Evolutionary conservation across 1,284 basidiomycete genomes (phyloP).

Genomic region (Schizophyllum amplum): DNA sequence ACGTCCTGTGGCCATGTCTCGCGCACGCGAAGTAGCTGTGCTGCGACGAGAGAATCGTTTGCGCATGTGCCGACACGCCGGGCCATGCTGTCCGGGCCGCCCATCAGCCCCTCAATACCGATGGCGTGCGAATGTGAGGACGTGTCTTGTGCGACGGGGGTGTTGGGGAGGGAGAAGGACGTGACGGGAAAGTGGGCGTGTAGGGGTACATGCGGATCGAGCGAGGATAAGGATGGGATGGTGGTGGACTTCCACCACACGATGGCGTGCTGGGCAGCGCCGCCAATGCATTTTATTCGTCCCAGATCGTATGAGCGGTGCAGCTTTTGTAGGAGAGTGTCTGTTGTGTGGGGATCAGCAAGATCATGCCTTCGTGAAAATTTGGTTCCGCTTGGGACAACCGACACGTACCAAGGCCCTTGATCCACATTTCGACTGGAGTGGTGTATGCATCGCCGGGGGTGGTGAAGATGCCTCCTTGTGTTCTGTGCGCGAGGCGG

Average conservation of each 20-base stretch:
- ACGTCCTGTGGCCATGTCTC: constrained; percentile 66
- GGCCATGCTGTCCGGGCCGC: constrained; percentile 69
- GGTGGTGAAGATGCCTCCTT: constrained; percentile 77
- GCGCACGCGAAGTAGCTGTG: constrained; percentile 61
- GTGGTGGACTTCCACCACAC: constrained; percentile 78
- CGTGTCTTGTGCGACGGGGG: constrained; percentile 68
- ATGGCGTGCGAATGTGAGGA: constrained; percentile 70
- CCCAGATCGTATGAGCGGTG: constrained; percentile 56
- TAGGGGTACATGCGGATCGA: constrained; percentile 57
- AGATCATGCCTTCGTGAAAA: constrained; percentile 23
- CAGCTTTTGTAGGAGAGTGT: constrained; percentile 68
- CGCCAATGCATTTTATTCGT: constrained; percentile 65
- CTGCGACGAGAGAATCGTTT: constrained; percentile 57
- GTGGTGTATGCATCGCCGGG: constrained; percentile 78
- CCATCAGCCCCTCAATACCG: constrained; percentile 61
- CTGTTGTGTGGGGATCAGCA: constrained; percentile 26
- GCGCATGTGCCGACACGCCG: constrained; percentile 64
- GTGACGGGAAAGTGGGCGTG: constrained; percentile 58
- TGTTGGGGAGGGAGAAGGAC: constrained; percentile 68
- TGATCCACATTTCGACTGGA: constrained; percentile 81
- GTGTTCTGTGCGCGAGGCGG: constrained; percentile 42
- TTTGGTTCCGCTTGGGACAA: constrained; percentile 12
- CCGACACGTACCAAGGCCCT: constrained; percentile 58
- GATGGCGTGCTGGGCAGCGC: constrained; percentile 65
- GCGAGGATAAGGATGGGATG: constrained; percentile 52